Base-by-base conservation (phyloP, 768 basidiomycete genomes). In the Hydnomerulius pinastri region DNA sequence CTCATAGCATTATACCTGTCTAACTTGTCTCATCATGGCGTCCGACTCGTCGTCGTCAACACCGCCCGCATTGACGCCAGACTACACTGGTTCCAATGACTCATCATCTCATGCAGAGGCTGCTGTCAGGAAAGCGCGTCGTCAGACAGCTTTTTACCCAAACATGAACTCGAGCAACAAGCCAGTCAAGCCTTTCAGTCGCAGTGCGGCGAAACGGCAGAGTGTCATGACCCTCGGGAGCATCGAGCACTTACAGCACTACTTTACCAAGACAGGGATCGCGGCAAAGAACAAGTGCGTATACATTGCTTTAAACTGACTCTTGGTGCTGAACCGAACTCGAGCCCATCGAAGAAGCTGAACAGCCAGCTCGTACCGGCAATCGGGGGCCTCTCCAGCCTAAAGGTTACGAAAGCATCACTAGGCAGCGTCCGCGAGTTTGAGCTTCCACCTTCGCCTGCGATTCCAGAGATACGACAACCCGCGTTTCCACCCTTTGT, bases 141-240 rank as follows among this genome's bases (percentile, higher is more conserved):
- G 90, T 17, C 81, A 83, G 59, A 83, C 87, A 4, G 86, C 90
- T 3, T 84, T 88, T 62, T 92, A 92, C 62, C 88, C 89, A 0
- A 84, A 86, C 67, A 70, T 82, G 61, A 87, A 84, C 65, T 73
- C 85, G 7, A 63, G 75, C 11, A 87, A 85, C 66, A 92, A 90
- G 64, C 82, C 80, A 0, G 76, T 81, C 68, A 93, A 92, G 24
- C 89, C 91, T 2, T 95, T 94, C 77, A 90, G 88, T 59, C 76
- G 88, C 55, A 92, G 89, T 53, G 95, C 95, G 0, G 91, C 92
- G 4, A 96, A 94, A 71, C 82, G 95, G 36, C 90, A 92, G 68
- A 92, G 90, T 59, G 94, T 98, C 17, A 88, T 95, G 84, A 84
- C 92, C 0, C 72, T 98, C 15, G 94, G 94, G n/a, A 93, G 91